These are phyloP conservation scores for Claviceps pusilla DNA, from an alignment of 2,329 filamentous ascomycete genomes.

Conservation along the genomic window DNA sequence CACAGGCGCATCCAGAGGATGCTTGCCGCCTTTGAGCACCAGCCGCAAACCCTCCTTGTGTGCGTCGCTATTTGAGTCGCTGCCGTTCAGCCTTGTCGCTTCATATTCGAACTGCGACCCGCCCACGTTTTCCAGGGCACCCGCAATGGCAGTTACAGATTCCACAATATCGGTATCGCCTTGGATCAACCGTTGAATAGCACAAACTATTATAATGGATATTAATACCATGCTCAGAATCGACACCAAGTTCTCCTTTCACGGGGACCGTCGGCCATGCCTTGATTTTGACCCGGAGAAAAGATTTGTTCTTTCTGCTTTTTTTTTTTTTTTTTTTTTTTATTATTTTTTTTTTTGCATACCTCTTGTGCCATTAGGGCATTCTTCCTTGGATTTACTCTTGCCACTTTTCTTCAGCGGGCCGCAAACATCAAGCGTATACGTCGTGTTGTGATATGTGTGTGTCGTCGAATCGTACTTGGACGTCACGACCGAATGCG, in stretches of 20 bases:
- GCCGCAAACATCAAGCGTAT: slow-evolving; percentile 64
- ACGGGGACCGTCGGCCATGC: too few relatives aligned
- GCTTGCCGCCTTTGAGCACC: slow-evolving; percentile 47
- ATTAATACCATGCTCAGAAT: not conserved
- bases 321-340: too few relatives aligned
- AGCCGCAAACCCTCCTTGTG: slow-evolving; percentile 58
- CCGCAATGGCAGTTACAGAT: slow-evolving; percentile 58
- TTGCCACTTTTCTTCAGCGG: slow-evolving; percentile 48
- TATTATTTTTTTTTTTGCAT: slow-evolving; percentile 9
- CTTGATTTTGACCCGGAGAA: not conserved
- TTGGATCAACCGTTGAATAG: slow-evolving; percentile 45
- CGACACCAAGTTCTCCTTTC: not conserved
- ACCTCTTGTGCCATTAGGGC: slow-evolving; percentile 57
- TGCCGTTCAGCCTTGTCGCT: slow-evolving; percentile 49
- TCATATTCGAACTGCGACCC: slow-evolving; percentile 49
- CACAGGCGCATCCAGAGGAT: slow-evolving; percentile 32
- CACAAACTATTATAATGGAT: slow-evolving; percentile 49
- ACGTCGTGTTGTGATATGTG: slow-evolving; percentile 53
- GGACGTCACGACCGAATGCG: slow-evolving; percentile 50
- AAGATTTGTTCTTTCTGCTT: too few relatives aligned
- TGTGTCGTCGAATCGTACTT: slow-evolving; percentile 36
- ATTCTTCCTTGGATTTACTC: slow-evolving; percentile 41
- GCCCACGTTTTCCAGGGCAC: slow-evolving; percentile 45
- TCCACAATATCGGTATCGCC: slow-evolving; percentile 33
- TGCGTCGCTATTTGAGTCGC: slow-evolving; percentile 47